phyloP scores from a whole-genome alignment of 2,329 filamentous ascomycete genomes.

The Dactylellina sp. region DNA sequence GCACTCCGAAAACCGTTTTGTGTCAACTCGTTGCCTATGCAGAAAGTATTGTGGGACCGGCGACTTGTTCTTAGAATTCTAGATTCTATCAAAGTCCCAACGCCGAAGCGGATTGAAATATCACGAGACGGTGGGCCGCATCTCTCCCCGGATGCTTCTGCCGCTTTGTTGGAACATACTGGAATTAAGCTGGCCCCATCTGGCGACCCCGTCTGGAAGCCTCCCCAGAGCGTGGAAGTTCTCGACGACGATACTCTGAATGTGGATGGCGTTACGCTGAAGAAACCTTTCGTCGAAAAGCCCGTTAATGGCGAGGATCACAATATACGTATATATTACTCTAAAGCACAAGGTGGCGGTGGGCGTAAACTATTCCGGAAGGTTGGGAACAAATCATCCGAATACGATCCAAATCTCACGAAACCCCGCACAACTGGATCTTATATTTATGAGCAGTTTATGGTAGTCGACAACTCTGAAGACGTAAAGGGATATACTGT shows the following conservation, averaged over 20 bases:
- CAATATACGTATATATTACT: slow-evolving; percentile 98
- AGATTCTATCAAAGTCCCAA: slow-evolving; percentile 88
- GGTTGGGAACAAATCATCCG: slow-evolving; percentile 98
- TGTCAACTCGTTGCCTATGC: slow-evolving; percentile 97
- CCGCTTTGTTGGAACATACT: slow-evolving; percentile 82
- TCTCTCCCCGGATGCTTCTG: slow-evolving; percentile 80
- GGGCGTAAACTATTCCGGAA: slow-evolving; percentile 94
- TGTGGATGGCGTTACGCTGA: slow-evolving; percentile 83
- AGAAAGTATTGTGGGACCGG: slow-evolving; percentile 95
- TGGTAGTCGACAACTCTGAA: slow-evolving; percentile 95
- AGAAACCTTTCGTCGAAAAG: slow-evolving; percentile 97
- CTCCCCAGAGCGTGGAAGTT: slow-evolving; percentile 78
- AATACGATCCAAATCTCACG: slow-evolving; percentile 82
- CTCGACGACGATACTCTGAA: slow-evolving; percentile 88
- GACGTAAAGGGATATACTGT: slow-evolving; percentile 99
- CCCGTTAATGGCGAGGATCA: slow-evolving; percentile 98
- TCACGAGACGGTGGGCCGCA: slow-evolving; percentile 90
- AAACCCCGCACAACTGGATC: slow-evolving; percentile 82
- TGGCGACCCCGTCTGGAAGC: slow-evolving; percentile 65
- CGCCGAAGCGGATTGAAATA: slow-evolving; percentile 87
- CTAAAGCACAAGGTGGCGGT: slow-evolving; percentile 84
- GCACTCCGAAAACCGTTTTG: slow-evolving; percentile 94
- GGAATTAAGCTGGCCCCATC: slow-evolving; percentile 70
- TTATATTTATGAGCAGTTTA: slow-evolving; percentile 97
- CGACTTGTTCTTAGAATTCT: slow-evolving; percentile 88